Conservation (phyloP, 345 rosid species). For the Aquilaria yunnanensis region DNA sequence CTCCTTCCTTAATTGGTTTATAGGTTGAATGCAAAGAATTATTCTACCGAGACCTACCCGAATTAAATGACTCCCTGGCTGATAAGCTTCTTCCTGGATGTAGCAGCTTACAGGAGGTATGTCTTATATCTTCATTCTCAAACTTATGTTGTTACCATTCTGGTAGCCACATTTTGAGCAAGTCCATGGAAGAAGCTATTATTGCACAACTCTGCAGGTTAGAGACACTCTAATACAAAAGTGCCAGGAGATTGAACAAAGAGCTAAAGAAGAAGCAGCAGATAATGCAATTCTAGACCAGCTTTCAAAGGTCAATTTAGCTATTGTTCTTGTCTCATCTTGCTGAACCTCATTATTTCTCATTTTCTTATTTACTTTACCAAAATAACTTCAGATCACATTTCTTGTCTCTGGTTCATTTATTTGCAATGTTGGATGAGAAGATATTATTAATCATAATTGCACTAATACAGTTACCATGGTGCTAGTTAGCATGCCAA, state of each 20-base stretch:
- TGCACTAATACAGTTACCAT: no score
- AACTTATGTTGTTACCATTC: not conserved
- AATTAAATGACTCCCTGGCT: conserved; percentile 75
- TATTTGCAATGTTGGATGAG: no score
- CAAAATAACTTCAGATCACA: no score
- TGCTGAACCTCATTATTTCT: conserved; percentile 1
- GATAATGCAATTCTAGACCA: conserved; percentile 91
- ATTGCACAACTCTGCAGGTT: conserved; percentile 46
- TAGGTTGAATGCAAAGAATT: conserved; percentile 89
- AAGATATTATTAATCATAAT: no score
- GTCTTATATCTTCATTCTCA: conserved; percentile 3
- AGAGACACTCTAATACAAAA: conserved; percentile 58
- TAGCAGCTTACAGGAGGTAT: conserved; percentile 68
- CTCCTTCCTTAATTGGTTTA: conserved; percentile 8
- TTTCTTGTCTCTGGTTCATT: no score
- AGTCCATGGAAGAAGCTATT: not conserved
- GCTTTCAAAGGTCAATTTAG: conserved; percentile 53
- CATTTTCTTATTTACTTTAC: not conserved
- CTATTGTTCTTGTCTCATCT: no score
- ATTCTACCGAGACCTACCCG: conserved; percentile 74
- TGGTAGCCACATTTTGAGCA: not conserved
- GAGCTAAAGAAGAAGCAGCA: conserved; percentile 85
- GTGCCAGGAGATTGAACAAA: conserved; percentile 70
- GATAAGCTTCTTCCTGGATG: conserved; percentile 82
- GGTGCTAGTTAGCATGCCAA: no score